phyloP scores from a whole-genome alignment of 768 basidiomycete genomes.

The Mrakia blollopis region DNA sequence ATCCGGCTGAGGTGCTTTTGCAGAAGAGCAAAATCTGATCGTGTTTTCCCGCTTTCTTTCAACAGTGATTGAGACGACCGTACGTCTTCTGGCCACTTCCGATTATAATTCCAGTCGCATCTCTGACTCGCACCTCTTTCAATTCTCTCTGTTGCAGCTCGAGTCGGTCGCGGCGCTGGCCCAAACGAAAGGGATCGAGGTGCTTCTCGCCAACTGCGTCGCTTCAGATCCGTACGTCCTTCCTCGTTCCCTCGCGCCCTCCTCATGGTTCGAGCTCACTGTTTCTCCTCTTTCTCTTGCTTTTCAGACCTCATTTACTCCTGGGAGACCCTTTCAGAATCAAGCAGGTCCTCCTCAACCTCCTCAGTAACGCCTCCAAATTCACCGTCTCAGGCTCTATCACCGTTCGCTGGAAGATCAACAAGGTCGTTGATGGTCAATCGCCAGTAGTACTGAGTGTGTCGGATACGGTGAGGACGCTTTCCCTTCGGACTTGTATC shows the following conservation, averaged over 20 bases:
- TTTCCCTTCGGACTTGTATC: too few species aligned
- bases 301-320: neutral
- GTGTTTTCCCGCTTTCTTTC: neutral
- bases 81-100: too few species aligned
- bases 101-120: too few species aligned
- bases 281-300: too few species aligned
- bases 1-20: neutral
- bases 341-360: constrained; percentile 20
- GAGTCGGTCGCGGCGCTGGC: constrained; percentile 10
- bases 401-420: neutral
- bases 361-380: constrained; percentile 14
- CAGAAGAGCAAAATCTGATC: neutral
- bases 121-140: too few species aligned
- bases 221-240: constrained; percentile 9
- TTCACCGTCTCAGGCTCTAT: neutral
- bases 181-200: constrained; percentile 16
- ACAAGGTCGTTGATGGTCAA: neutral
- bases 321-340: constrained; percentile 11
- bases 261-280: too few species aligned
- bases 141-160: neutral
- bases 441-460: constrained; percentile 1
- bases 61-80: neutral
- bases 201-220: neutral
- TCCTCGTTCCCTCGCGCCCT: too few species aligned
- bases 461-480: neutral